Evolutionary conservation across 768 basidiomycete genomes (phyloP).

Genomic region (Pleurotus platypus): DNA sequence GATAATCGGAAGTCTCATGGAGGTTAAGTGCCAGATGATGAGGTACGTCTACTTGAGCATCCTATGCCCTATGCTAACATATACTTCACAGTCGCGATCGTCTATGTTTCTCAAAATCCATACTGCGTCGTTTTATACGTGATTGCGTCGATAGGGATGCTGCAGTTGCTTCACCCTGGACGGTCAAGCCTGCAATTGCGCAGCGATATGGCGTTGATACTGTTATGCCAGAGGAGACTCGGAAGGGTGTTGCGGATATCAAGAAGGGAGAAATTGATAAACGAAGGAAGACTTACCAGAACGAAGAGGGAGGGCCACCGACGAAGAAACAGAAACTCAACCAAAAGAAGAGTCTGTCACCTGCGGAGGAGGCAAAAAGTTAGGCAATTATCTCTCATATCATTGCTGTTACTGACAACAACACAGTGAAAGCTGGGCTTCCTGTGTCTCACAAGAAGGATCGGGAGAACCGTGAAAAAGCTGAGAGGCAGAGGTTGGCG

Average conservation of each 20-base stretch:
- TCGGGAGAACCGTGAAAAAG: constrained; percentile 66
- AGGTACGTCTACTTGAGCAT: constrained; percentile 46
- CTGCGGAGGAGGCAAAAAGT: constrained; percentile 77
- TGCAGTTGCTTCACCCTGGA: constrained; percentile 94
- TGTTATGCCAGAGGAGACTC: constrained; percentile 82
- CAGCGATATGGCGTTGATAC: constrained; percentile 80
- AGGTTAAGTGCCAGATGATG: constrained; percentile 77
- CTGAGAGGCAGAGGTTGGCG: constrained; percentile 57
- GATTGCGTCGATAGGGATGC: constrained; percentile 94
- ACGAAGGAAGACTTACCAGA: constrained; percentile 87
- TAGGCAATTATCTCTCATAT: constrained; percentile 10
- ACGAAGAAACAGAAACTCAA: constrained; percentile 48
- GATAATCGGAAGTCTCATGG: constrained; percentile 75
- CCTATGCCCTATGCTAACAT: not conserved
- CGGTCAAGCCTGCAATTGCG: constrained; percentile 84
- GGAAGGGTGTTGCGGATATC: constrained; percentile 72
- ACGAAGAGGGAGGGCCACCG: constrained; percentile 75
- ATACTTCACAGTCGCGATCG: constrained; percentile 75
- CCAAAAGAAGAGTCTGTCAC: constrained; percentile 66
- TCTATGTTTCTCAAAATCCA: constrained; percentile 93
- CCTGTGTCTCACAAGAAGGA: constrained; percentile 59
- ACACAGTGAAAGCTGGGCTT: constrained; percentile 17
- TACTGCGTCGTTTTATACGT: constrained; percentile 92
- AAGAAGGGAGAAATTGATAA: constrained; percentile 91
- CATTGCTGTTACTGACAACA: constrained; percentile 16